Base-by-base conservation (phyloP, 2,329 filamentous ascomycete species). In the Nemania diffusa region DNA sequence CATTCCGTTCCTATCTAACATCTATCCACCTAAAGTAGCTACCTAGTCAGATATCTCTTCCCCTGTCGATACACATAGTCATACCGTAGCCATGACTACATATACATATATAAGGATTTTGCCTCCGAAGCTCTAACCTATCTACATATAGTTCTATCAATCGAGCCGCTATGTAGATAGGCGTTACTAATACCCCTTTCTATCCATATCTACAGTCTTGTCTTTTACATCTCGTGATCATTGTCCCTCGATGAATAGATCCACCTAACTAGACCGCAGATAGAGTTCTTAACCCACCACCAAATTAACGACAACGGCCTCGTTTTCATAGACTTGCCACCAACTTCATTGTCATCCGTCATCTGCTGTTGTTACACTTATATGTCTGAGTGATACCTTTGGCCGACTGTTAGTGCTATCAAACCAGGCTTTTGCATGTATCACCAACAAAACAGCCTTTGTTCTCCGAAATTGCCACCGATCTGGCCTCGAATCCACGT, bases 351-450 rank as follows among this genome's bases (percentile, higher is more conserved):
- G 24, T 27, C 50, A 44, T 67, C 22, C 17, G 53, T 55, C 64
- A 51, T 53, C 55, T 32, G 34, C 13, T n/a, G 26, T 58, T 53
- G 51, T 59, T 62, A 62, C 62, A 62, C 46, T 37, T 55, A 51
- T 53, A 51, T 9, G n/a, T 26, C 13, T 17, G 32, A 55, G 65
- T 53, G 32, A 46, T 53, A 13, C 42, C 37, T 46, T 51, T 60
- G n/a, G 55, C 40, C 37, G 52, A 8, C 44, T 48, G 57, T 65
- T 44, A 29, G 40, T 55, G 13, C 22, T 26, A 51, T 37, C 27
- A 64, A n/a, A 48, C 32, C 34, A 26, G 40, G 26, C 50, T 15
- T 51, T 58, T 42, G 52, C 64, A 32, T 46, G 17, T 51, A 46
- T 55, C 46, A 57, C 53, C 58, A 64, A 61, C 62, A 48, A 48